Percentiles rank a stretch among this genome's conserved stretches.
phyloP scores from a whole-genome alignment of 2,329 filamentous ascomycete genomes.

The Claviceps monticola region DNA sequence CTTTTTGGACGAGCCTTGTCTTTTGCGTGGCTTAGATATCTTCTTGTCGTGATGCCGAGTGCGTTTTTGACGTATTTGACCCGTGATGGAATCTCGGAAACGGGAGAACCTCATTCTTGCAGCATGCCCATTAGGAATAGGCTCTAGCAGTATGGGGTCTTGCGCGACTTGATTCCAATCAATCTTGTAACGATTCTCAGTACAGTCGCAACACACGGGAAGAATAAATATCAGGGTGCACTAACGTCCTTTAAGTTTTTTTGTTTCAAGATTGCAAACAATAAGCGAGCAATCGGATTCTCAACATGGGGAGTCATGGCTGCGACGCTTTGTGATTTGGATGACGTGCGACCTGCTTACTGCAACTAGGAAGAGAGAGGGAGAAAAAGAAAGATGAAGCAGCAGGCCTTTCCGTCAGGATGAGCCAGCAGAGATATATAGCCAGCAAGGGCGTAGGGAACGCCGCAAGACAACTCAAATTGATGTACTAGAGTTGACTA shows the following conservation, averaged over 20 bases:
- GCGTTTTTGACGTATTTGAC: conserved; percentile 33
- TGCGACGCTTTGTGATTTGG: not conserved
- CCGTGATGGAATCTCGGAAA: conserved; percentile 33
- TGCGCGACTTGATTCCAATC: conserved; percentile 44
- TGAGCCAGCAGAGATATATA: not conserved
- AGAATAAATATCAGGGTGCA: conserved; percentile 5
- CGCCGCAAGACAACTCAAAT: not conserved
- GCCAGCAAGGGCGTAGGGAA: not conserved
- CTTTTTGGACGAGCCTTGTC: conserved; percentile 18
- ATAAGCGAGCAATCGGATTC: conserved; percentile 41
- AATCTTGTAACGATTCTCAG: conserved; percentile 26
- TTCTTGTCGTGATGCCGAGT: conserved; percentile 28
- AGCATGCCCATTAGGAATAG: conserved; percentile 46
- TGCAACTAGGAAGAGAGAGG: no score
- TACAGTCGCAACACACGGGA: not conserved
- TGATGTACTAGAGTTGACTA: not conserved
- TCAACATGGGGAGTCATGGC: conserved; percentile 41
- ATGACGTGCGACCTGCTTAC: not conserved
- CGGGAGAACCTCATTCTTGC: conserved; percentile 47
- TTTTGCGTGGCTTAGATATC: conserved; percentile 31
- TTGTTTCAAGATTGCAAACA: conserved; percentile 46
- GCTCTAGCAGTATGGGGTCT: conserved; percentile 37
- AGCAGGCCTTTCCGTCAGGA: not conserved
- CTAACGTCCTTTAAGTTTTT: conserved; percentile 48
- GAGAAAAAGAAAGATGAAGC: not conserved